A percentile compares a stretch with the other conserved stretches of the same genome.
These are phyloP conservation scores for Cyclotella baltica DNA, from an alignment of 108 stramenopile species.

Conservation along the genomic window DNA sequence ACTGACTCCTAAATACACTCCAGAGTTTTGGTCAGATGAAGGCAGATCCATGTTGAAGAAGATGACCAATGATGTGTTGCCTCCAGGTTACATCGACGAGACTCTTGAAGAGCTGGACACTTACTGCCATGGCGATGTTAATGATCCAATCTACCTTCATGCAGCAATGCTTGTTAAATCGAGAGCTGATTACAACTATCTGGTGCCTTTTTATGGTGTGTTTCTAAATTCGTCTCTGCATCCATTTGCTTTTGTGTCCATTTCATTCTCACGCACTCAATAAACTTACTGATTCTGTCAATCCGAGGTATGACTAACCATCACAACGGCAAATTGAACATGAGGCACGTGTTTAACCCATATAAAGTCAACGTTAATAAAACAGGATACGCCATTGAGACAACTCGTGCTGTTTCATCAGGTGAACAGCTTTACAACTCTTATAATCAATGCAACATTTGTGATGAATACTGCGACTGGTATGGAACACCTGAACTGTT, in stretches of 20 bases:
- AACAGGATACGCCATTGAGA: constrained; percentile 35
- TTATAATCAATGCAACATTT: constrained; percentile 73
- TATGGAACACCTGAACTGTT: constrained; percentile 76
- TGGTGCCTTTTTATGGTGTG: constrained; percentile 74
- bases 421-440: constrained; percentile 73
- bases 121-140: constrained; percentile 36
- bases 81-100: constrained; percentile 16
- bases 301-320: constrained; percentile 67
- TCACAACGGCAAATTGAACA: constrained; percentile 53
- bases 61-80: constrained; percentile 22
- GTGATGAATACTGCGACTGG: constrained; percentile 33
- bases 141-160: constrained; percentile 36
- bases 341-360: constrained; percentile 42
- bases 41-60: constrained; percentile 55
- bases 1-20: constrained; percentile 18
- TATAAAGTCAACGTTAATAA: constrained; percentile 20
- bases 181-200: constrained; percentile 65
- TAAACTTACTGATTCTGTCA: neutral
- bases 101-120: constrained; percentile 36
- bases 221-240: neutral
- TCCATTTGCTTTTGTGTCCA: neutral
- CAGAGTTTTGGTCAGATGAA: constrained; percentile 60
- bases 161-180: constrained; percentile 64
- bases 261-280: neutral
- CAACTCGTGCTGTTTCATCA: constrained; percentile 51